These are phyloP conservation scores for Fistulifera solaris DNA, from an alignment of 108 stramenopile species.

Conservation along the genomic window DNA sequence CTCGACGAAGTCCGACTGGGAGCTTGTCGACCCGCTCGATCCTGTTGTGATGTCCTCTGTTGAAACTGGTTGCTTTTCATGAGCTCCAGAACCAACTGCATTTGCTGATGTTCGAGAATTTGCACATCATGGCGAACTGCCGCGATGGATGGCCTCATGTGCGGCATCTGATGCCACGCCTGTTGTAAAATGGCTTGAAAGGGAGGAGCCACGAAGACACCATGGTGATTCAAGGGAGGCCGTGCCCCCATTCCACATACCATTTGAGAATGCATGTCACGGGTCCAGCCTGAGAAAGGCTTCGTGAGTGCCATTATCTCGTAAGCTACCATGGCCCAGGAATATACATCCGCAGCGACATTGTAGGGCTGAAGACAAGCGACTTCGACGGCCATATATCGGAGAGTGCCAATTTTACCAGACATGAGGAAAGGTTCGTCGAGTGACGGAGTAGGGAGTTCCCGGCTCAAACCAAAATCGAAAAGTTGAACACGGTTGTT, in stretches of 20 bases:
- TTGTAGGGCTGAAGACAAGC: slow-evolving; percentile 48
- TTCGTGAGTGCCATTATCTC: slow-evolving; percentile 50
- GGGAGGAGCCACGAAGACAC: too few relatives aligned
- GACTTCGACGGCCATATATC: slow-evolving; percentile 73
- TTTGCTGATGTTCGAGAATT: too few relatives aligned
- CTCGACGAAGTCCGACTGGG: too few relatives aligned
- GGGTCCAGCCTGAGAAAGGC: slow-evolving; percentile 57
- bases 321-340: slow-evolving; percentile 56
- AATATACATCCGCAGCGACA: slow-evolving; percentile 56
- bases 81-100: too few relatives aligned
- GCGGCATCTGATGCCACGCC: not conserved
- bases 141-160: not conserved
- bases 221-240: slow-evolving; percentile 2
- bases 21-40: too few relatives aligned
- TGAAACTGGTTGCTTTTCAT: too few relatives aligned
- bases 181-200: slow-evolving; percentile 2
- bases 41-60: too few relatives aligned
- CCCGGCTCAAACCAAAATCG: slow-evolving; percentile 74
- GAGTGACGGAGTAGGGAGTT: slow-evolving; percentile 43
- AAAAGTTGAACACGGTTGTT: slow-evolving; percentile 58
- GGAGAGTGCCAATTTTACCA: slow-evolving; percentile 45
- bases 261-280: slow-evolving; percentile 65
- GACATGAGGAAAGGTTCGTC: slow-evolving; percentile 34
- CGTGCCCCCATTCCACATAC: slow-evolving; percentile 37
- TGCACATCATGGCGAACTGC: too few relatives aligned